phyloP scores from a whole-genome alignment of 257 asterid species.

The Asclepias syriaca region DNA sequence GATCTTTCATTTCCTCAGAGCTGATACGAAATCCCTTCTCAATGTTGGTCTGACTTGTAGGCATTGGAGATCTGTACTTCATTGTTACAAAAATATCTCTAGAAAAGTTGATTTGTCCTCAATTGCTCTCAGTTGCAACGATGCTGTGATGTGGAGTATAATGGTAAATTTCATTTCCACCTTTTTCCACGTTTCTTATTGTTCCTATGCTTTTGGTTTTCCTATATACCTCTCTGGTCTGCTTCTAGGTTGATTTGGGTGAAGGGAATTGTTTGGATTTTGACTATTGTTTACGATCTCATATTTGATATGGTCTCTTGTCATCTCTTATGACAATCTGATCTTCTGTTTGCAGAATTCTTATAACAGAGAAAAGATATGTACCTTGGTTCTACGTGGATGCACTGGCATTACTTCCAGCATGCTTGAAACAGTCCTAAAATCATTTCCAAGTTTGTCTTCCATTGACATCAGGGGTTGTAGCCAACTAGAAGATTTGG shows the following conservation, averaged over 20 bases:
- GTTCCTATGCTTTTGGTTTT: background rate
- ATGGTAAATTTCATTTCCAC: conserved; percentile 46
- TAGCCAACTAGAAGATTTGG: conserved; percentile 78
- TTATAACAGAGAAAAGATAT: conserved; percentile 65
- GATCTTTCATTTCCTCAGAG: conserved; percentile 84
- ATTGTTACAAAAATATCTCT: conserved; percentile 53
- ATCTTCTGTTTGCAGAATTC: conserved; percentile 57
- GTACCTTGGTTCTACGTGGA: conserved; percentile 68
- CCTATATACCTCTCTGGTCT: background rate
- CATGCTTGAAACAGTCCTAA: conserved; percentile 76
- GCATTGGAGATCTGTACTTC: conserved; percentile 76
- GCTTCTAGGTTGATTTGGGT: background rate
- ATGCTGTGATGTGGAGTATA: conserved; percentile 49
- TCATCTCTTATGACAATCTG: conserved; percentile 9
- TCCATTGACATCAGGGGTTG: conserved; percentile 88
- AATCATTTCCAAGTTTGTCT: conserved; percentile 52
- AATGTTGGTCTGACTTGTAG: conserved; percentile 80
- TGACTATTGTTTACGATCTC: background rate
- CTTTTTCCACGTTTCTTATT: background rate
- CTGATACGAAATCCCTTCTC: conserved; percentile 69
- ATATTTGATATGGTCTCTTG: background rate
- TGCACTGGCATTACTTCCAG: conserved; percentile 65
- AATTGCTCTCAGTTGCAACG: conserved; percentile 57
- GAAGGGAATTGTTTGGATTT: background rate
- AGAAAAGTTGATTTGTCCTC: conserved; percentile 68